These are phyloP conservation scores for Microbotryum lychnidis-dioicae DNA, from an alignment of 1,284 basidiomycete species.

Conservation along the genomic window DNA sequence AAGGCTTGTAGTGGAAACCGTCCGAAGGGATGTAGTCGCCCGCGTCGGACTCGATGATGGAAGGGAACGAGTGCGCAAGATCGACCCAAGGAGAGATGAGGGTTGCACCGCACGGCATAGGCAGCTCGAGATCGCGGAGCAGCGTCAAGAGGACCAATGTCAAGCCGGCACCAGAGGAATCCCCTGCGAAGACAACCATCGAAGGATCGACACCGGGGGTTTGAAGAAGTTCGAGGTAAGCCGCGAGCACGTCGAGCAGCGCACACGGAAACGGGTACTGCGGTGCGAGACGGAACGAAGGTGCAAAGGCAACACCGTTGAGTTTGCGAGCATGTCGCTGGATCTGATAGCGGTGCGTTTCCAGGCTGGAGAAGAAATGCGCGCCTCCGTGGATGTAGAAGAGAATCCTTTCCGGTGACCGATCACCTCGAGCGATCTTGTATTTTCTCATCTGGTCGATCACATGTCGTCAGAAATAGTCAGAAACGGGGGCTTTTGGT, in stretches of 20 bases:
- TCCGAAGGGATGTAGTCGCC: constrained; percentile 26
- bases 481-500: no score
- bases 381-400: constrained; percentile 36
- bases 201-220: constrained; percentile 74
- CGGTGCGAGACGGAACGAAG: constrained; percentile 47
- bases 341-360: constrained; percentile 42
- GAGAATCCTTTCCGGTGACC: constrained; percentile 7
- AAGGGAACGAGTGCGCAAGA: constrained; percentile 88
- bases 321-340: constrained; percentile 43
- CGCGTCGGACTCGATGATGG: constrained; percentile 54
- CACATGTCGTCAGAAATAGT: not conserved
- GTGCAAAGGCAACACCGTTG: constrained; percentile 41
- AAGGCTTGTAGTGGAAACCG: constrained; percentile 25
- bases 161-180: constrained; percentile 88
- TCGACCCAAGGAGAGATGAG: constrained; percentile 69
- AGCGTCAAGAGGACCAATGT: constrained; percentile 66
- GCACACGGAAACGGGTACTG: constrained; percentile 97
- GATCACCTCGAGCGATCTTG: constrained; percentile 35
- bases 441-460: constrained; percentile 42
- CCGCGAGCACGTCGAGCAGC: constrained; percentile 54
- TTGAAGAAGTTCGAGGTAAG: constrained; percentile 56
- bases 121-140: constrained; percentile 74
- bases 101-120: constrained; percentile 58
- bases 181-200: constrained; percentile 73
- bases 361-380: constrained; percentile 41